These are phyloP conservation scores for Bothia castanella DNA, from an alignment of 1,284 basidiomycete genomes.

Conservation along the genomic window DNA sequence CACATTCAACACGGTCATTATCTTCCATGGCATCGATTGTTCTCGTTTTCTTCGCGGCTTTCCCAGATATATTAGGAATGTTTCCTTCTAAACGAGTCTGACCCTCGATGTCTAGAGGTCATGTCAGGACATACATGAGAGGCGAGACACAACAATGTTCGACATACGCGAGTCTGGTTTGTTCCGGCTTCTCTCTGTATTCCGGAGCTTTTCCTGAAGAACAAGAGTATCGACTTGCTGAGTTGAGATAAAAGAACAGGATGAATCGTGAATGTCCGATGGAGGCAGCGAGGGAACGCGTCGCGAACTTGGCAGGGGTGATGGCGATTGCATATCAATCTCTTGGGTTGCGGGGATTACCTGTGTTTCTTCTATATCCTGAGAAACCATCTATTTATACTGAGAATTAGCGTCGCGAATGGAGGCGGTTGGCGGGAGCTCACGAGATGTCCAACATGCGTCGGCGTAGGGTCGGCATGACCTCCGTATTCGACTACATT, in stretches of 20 bases:
- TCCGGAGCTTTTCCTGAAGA: constrained; percentile 39
- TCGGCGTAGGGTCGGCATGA: constrained; percentile 49
- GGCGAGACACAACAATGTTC: constrained; percentile 28
- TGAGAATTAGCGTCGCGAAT: background rate
- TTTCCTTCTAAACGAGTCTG: constrained; percentile 29
- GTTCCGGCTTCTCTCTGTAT: constrained; percentile 14
- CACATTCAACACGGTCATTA: constrained; percentile 43
- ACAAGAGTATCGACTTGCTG: constrained; percentile 40
- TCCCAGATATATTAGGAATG: background rate
- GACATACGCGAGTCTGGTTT: constrained; percentile 44
- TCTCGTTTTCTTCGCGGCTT: background rate
- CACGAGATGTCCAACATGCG: constrained; percentile 56
- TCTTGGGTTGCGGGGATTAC: constrained; percentile 33
- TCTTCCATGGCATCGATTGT: constrained; percentile 12
- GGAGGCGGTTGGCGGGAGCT: constrained; percentile 11
- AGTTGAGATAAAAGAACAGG: constrained; percentile 25
- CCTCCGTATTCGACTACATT: constrained; percentile 47
- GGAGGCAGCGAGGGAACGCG: constrained; percentile 33
- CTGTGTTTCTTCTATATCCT: constrained; percentile 46
- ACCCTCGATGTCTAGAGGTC: constrained; percentile 44
- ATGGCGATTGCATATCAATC: constrained; percentile 27
- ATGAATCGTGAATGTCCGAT: constrained; percentile 34
- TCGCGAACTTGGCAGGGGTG: constrained; percentile 8
- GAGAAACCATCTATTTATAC: constrained; percentile 18
- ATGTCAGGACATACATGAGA: background rate